These are phyloP conservation scores for Lichtheimia ornata DNA, from an alignment of 371 early-diverging fungal genomes.

Conservation along the genomic window DNA sequence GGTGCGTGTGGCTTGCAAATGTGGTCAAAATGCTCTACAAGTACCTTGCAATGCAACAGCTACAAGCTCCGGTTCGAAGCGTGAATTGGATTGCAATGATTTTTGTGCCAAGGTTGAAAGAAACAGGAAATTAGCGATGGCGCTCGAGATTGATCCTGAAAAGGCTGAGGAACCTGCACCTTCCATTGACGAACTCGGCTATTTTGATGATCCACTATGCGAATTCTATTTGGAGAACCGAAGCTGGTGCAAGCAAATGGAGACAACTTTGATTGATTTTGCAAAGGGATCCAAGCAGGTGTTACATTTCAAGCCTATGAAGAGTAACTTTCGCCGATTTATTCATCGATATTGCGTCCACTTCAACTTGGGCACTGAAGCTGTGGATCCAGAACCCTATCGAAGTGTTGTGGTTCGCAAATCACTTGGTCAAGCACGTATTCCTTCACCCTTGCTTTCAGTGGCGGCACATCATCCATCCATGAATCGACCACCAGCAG, in stretches of 20 bases:
- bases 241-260: conserved; percentile 66
- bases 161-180: conserved; percentile 8
- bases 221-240: conserved; percentile 59
- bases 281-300: conserved; percentile 49
- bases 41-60: conserved; percentile 63
- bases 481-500: conserved; percentile 38
- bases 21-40: conserved; percentile 64
- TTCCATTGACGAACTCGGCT: conserved; percentile 49
- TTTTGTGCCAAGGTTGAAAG: conserved; percentile 74
- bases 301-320: conserved; percentile 71
- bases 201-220: conserved; percentile 60
- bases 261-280: conserved; percentile 61
- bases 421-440: conserved; percentile 31
- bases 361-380: conserved; percentile 66
- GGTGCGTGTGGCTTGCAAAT: conserved; percentile 66
- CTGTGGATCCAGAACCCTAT: conserved; percentile 74
- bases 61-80: conserved; percentile 42
- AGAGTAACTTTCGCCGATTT: conserved; percentile 62
- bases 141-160: conserved; percentile 62
- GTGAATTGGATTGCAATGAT: conserved; percentile 65
- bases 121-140: conserved; percentile 71
- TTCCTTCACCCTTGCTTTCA: conserved; percentile 43
- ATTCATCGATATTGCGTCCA: conserved; percentile 70
- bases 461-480: conserved; percentile 40
- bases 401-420: conserved; percentile 70